phyloP scores from a whole-genome alignment of 805 yeast genomes.

The Saturnispora zaruensis region DNA sequence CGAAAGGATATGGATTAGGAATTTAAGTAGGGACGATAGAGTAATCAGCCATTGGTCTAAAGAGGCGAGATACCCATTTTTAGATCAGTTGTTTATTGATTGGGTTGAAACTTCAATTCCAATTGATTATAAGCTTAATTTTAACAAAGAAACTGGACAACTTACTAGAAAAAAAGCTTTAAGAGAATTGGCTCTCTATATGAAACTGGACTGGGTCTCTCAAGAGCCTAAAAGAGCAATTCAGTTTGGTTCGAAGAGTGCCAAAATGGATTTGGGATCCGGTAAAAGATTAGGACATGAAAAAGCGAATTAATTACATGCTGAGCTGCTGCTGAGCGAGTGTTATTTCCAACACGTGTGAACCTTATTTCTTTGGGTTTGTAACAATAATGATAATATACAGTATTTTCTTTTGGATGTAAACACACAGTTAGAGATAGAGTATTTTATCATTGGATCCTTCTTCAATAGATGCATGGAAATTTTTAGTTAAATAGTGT shows the following conservation, averaged over 20 bases:
- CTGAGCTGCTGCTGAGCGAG: not conserved
- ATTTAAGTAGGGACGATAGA: conserved; percentile 86
- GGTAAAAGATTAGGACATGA: conserved; percentile 76
- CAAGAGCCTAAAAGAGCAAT: conserved; percentile 87
- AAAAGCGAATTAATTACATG: conserved; percentile 13
- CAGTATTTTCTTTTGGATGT: not conserved
- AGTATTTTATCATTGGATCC: not conserved
- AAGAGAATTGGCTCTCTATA: conserved; percentile 47
- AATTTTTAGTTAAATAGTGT: not conserved
- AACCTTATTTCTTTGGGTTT: not conserved
- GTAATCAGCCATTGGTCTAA: conserved; percentile 82
- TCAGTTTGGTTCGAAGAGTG: conserved; percentile 93
- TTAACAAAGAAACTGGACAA: conserved; percentile 29
- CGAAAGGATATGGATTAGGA: conserved; percentile 63
- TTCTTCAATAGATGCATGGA: not conserved
- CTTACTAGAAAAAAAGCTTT: conserved; percentile 44
- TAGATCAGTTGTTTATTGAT: conserved; percentile 53
- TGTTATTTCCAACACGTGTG: not conserved
- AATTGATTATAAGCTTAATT: conserved; percentile 36
- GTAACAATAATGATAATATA: not conserved
- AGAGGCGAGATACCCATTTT: conserved; percentile 81
- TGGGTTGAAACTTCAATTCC: conserved; percentile 41
- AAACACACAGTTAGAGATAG: not conserved
- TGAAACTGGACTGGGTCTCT: conserved; percentile 41
- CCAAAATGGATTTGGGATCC: conserved; percentile 80